phyloP scores from a whole-genome alignment of 768 basidiomycete species.

The Megacollybia marginata region DNA sequence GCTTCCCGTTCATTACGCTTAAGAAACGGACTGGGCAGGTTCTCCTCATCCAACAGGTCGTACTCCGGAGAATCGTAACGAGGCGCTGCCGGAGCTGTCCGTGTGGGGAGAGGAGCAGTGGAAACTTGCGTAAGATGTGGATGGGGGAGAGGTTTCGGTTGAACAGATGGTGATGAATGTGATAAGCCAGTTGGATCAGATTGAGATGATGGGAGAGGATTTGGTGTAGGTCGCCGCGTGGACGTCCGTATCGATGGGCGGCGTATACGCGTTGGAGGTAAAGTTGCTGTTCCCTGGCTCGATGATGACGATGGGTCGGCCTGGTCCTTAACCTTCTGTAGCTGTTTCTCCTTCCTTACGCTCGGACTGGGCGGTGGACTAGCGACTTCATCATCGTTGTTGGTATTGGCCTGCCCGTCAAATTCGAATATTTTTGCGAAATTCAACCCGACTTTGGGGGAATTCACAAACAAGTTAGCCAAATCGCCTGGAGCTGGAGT shows the following conservation, averaged over 20 bases:
- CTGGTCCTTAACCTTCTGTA: slow-evolving; percentile 12
- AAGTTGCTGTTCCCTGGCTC: slow-evolving; percentile 11
- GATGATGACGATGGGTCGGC: slow-evolving; percentile 17
- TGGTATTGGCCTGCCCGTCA: slow-evolving; percentile 20
- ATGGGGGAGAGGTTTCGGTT: slow-evolving; percentile 35
- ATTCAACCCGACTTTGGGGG: slow-evolving; percentile 65
- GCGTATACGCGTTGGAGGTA: slow-evolving; percentile 43
- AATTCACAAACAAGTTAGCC: slow-evolving; percentile 56
- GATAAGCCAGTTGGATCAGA: slow-evolving; percentile 16
- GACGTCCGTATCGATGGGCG: slow-evolving; percentile 50
- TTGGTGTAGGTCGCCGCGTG: slow-evolving; percentile 19
- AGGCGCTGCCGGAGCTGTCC: slow-evolving; percentile 9
- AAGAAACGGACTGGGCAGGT: slow-evolving; percentile 79
- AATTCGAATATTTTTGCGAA: slow-evolving; percentile 78
- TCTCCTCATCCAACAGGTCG: slow-evolving; percentile 73
- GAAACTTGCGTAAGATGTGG: slow-evolving; percentile 29
- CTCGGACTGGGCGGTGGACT: slow-evolving; percentile 43
- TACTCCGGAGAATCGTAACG: slow-evolving; percentile 35
- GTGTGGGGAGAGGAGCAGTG: slow-evolving; percentile 7
- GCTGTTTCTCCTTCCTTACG: slow-evolving; percentile 33
- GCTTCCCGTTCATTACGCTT: slow-evolving; percentile 38
- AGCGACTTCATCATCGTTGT: slow-evolving; percentile 15
- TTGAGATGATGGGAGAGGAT: slow-evolving; percentile 29
- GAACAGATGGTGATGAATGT: slow-evolving; percentile 12
- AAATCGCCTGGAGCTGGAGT: slow-evolving; percentile 68